A percentile compares a stretch with the other conserved stretches of the same genome.
Evolutionary conservation across 805 yeast species (phyloP).

Genomic region (Metschnikowia rubicola): DNA sequence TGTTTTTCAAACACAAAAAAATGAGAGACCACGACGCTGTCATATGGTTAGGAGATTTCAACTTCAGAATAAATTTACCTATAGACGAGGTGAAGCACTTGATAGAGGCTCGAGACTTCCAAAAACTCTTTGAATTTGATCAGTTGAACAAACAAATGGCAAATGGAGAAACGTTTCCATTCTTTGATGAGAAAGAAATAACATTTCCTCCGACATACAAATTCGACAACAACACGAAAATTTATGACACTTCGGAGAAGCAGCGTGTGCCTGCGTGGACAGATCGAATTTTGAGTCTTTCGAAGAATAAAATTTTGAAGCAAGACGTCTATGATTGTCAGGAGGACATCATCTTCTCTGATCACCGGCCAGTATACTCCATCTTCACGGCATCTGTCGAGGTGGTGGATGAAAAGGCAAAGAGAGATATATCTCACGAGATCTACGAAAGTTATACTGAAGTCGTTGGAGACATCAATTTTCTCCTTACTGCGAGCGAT

Average conservation of each 20-base stretch:
- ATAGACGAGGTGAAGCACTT: slow-evolving; percentile 63
- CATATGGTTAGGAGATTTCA: slow-evolving; percentile 92
- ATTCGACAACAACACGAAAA: slow-evolving; percentile 79
- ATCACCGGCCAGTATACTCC: slow-evolving; percentile 88
- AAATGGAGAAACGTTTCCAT: slow-evolving; percentile 71
- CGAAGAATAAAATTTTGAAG: slow-evolving; percentile 53
- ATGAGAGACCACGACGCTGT: slow-evolving; percentile 78
- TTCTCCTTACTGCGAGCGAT: slow-evolving; percentile 28
- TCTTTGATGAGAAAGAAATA: slow-evolving; percentile 77
- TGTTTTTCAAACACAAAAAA: slow-evolving; percentile 52
- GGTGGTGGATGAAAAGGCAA: slow-evolving; percentile 60
- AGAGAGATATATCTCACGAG: slow-evolving; percentile 50
- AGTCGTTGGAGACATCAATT: slow-evolving; percentile 43
- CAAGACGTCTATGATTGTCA: slow-evolving; percentile 61
- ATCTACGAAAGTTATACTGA: slow-evolving; percentile 55
- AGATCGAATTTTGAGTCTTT: slow-evolving; percentile 70
- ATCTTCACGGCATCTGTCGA: slow-evolving; percentile 60
- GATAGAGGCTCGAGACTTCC: slow-evolving; percentile 47
- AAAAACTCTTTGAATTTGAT: slow-evolving; percentile 61
- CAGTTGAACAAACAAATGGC: slow-evolving; percentile 77
- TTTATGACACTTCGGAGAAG: slow-evolving; percentile 87
- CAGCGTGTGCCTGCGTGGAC: slow-evolving; percentile 97
- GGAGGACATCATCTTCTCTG: slow-evolving; percentile 64
- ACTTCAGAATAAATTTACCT: slow-evolving; percentile 71
- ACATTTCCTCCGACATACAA: slow-evolving; percentile 90